These are phyloP conservation scores for Nothopassalora personata DNA, from an alignment of 2,329 filamentous ascomycete species.

Conservation along the genomic window DNA sequence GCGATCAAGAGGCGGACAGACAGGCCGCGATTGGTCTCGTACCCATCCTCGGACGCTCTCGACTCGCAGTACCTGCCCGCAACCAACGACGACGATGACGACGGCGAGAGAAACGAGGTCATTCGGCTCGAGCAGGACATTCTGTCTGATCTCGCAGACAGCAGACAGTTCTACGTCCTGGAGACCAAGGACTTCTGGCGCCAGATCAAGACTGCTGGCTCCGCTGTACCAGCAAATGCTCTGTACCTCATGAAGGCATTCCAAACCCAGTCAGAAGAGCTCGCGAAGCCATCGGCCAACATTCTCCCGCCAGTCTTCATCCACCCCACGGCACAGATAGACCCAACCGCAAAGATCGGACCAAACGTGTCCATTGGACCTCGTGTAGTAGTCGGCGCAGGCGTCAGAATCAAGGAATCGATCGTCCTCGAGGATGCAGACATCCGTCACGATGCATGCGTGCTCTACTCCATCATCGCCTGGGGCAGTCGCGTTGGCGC, in stretches of 20 bases:
- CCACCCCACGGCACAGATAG: slow-evolving; percentile 82
- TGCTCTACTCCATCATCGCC: slow-evolving; percentile 92
- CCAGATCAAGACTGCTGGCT: slow-evolving; percentile 98
- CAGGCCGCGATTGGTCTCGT: slow-evolving; percentile 84
- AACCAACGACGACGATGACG: slow-evolving; percentile 69
- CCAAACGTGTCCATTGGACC: slow-evolving; percentile 95
- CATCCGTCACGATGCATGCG: slow-evolving; percentile 93
- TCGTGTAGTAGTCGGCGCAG: slow-evolving; percentile 76
- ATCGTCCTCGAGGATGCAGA: slow-evolving; percentile 93
- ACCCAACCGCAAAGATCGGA: slow-evolving; percentile 91
- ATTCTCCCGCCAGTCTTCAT: slow-evolving; percentile 93
- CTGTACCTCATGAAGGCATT: slow-evolving; percentile 92
- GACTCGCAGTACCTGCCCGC: slow-evolving; percentile 58
- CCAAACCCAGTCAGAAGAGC: slow-evolving; percentile 75
- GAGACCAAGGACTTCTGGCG: slow-evolving; percentile 99
- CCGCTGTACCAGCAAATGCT: slow-evolving; percentile 91
- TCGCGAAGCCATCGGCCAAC: slow-evolving; percentile 75
- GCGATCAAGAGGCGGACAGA: slow-evolving; percentile 95
- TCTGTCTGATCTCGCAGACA: slow-evolving; percentile 89
- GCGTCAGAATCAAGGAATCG: slow-evolving; percentile 88
- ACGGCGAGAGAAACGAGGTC: slow-evolving; percentile 72
- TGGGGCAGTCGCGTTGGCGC: slow-evolving; percentile 94
- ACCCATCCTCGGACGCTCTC: slow-evolving; percentile 91
- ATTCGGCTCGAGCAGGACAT: slow-evolving; percentile 97
- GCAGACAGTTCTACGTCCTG: slow-evolving; percentile 95